A percentile compares a stretch with the other conserved stretches of the same genome.
These are phyloP conservation scores for Penicillium lividum DNA, from an alignment of 495 filamentous ascomycete species.

Conservation along the genomic window DNA sequence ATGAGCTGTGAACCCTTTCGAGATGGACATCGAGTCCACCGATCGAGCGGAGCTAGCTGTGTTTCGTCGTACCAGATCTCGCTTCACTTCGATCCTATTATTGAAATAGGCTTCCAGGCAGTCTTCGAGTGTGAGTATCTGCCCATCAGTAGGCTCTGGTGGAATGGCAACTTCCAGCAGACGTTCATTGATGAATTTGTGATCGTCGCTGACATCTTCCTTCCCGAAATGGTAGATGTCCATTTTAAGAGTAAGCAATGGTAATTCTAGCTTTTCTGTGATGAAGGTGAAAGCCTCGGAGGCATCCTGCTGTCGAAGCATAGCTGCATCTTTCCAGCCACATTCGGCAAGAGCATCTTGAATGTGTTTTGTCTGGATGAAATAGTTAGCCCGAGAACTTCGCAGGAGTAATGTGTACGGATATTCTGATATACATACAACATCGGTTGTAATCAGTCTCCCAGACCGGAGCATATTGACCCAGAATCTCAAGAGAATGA, in stretches of 20 bases:
- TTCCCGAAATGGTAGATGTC: slow-evolving; percentile 90
- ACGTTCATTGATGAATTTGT: slow-evolving; percentile 90
- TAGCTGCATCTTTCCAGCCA: slow-evolving; percentile 83
- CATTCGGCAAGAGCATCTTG: slow-evolving; percentile 83
- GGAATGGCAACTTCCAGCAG: slow-evolving; percentile 89
- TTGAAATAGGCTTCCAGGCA: slow-evolving; percentile 95
- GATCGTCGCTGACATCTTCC: slow-evolving; percentile 80
- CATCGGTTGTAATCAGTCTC: slow-evolving; percentile 79
- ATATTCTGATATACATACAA: slow-evolving; percentile 55
- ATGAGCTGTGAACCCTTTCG: slow-evolving; percentile 52
- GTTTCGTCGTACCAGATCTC: slow-evolving; percentile 67
- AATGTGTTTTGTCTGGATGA: slow-evolving; percentile 69
- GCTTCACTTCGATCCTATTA: slow-evolving; percentile 85
- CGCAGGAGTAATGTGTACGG: background rate
- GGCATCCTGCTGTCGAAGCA: slow-evolving; percentile 81
- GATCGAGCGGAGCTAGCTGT: slow-evolving; percentile 56
- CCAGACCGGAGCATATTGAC: slow-evolving; percentile 88
- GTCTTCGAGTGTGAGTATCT: slow-evolving; percentile 75
- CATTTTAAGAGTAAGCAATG: slow-evolving; percentile 88
- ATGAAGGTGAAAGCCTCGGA: slow-evolving; percentile 96
- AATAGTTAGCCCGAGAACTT: slow-evolving; percentile 28
- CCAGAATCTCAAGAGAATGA: slow-evolving; percentile 78
- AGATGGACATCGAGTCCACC: slow-evolving; percentile 45
- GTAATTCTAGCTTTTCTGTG: slow-evolving; percentile 82
- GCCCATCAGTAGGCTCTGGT: slow-evolving; percentile 57